Evolutionary conservation across 805 yeast species (phyloP), one percentile per base, ranked within the genome.

Genomic region (Candida rishiriensis): DNA sequence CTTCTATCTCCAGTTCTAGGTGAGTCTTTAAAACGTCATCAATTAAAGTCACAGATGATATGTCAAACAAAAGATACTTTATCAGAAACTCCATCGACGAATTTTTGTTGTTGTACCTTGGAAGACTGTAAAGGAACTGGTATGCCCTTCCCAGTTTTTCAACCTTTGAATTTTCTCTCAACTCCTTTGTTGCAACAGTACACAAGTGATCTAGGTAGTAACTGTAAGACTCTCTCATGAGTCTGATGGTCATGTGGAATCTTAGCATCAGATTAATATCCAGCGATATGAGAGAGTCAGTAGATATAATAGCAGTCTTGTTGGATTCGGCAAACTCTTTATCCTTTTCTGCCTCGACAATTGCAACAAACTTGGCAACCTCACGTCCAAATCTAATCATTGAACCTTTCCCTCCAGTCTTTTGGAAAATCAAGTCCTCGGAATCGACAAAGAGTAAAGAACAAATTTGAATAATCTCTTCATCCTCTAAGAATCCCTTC

Each of bases 401-500:
- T 14, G 46, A 48, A 15, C 36, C 21, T 34, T 58, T 57, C 1
- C 58, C 56, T 8, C 59, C 56, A 16, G 34, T 28, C n/a, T 46
- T 54, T 35, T 57, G 61, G 36, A 35, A 56, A 13, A 56, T 34
- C 3, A 47, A 17, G 47, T 55, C 68, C 38, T 60, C 60, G 26
- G 52, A 40, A 43, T 61, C 66, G 36, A 60, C 52, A 36, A 70
- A 75, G 17, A 52, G 38, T 31, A 55, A 39, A 9, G 53, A 38
- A 16, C 49, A 32, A 2, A 55, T 36, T 17, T 44, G 30, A 17
- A 50, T 21, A 33, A 74, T 63, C 46, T 85, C 88, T 3, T 68
- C 71, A 18, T 78, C 80, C 35, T 79, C 85, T 33, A 89, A 62
- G 52, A 79, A 83, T 0, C 90, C 91, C 16, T 77, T 62, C 34